Evolutionary conservation across 1,284 basidiomycete species (phyloP).

Genomic region (Leccinum fallax): DNA sequence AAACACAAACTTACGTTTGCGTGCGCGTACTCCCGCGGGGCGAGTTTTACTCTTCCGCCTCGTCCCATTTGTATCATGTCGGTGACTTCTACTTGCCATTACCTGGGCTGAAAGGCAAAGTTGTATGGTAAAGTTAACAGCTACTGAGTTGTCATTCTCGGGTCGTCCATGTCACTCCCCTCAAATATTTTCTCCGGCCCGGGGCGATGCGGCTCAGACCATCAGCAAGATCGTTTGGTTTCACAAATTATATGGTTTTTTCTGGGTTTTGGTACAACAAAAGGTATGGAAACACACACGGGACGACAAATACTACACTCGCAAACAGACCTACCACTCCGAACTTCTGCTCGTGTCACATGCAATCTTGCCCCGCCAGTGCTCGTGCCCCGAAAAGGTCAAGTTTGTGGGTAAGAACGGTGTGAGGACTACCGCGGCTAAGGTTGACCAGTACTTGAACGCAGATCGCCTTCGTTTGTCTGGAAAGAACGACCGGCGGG

Average conservation of each 20-base stretch:
- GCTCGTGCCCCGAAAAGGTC: background rate
- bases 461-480: background rate
- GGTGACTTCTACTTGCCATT: too few relatives aligned
- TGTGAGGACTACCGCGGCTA: slow-evolving; percentile 1
- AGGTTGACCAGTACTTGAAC: background rate
- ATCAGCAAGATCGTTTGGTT: background rate
- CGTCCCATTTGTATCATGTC: too few relatives aligned
- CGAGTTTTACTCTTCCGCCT: too few relatives aligned
- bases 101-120: too few relatives aligned
- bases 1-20: too few relatives aligned
- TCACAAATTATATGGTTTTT: slow-evolving; percentile 14
- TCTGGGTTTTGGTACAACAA: slow-evolving; percentile 20
- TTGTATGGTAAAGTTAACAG: too few relatives aligned
- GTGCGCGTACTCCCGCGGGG: too few relatives aligned
- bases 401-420: background rate
- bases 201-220: too few relatives aligned
- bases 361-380: background rate
- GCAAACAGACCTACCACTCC: slow-evolving; percentile 14
- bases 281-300: slow-evolving; percentile 4
- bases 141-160: too few relatives aligned
- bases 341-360: slow-evolving; percentile 18
- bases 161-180: too few relatives aligned
- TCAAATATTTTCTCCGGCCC: too few relatives aligned
- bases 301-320: slow-evolving; percentile 7
- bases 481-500: background rate